Evolutionary conservation across 352 stramenopile genomes (phyloP), one percentile per base, ranked within the genome.

Genomic region (Globisporangium cederbergense): DNA sequence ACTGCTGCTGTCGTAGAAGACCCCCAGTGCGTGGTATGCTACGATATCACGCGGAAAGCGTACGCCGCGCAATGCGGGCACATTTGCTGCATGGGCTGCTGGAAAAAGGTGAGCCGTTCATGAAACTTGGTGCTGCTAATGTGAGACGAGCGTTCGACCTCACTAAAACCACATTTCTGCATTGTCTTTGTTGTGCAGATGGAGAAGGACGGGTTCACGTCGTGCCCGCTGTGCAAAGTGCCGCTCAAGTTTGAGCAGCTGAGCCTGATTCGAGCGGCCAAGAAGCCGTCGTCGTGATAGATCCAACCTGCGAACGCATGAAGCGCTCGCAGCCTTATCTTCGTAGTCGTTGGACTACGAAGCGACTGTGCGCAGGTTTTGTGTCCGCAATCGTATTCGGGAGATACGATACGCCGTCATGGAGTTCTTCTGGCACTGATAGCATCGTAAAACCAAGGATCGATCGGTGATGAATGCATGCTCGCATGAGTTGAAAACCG

Each of bases 21-120:
- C 34, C 87, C 87, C 3, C 87, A 95, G 68, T 95, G 87, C 52
- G 78, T 88, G 40, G 86, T 95, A 28, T 95, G 87, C 68, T 94
- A 91, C 62, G 85, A 95, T 46, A 88, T 95, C 36, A 78, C 81
- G 0, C 79, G 70, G 4, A 93, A 91, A 65, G 84, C 87, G 9
- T 91, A 79, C 66, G 87, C 87, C 16, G 83, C 87, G 1, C 77
- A 82, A 30, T 95, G 87, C 36, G 87, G 87, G 5, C 87, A 95
- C 63, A 91, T 95, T 68, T 95, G 87, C 65, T 95, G 87, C 65
- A 74, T 87, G 36, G 56, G 62, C 6, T 95, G 87, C 60, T 95
- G 87, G 87, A 86, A 91, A 79, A 92, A 91, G 84, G 84, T 95
- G 38, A 58, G 58, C 14, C 2, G 34, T 13, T 2, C 22, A 3